A percentile compares a stretch with the other conserved stretches of the same genome.
phyloP scores from a whole-genome alignment of 2,329 filamentous ascomycete species.

The Huntiella savannae region DNA sequence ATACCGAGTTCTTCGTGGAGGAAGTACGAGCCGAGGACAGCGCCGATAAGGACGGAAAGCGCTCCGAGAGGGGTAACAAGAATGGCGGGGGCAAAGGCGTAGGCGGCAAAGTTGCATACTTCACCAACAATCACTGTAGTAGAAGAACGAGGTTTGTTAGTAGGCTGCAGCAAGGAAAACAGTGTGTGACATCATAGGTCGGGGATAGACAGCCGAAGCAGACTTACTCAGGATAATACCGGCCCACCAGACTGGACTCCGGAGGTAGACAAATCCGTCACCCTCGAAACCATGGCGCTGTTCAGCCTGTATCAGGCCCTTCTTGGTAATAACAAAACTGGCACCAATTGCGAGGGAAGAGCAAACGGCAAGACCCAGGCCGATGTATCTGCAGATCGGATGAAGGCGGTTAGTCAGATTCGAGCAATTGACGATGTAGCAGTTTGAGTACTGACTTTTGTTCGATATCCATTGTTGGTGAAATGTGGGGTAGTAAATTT shows the following conservation, averaged over 20 bases:
- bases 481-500: too few relatives aligned
- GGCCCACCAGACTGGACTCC: conserved; percentile 93
- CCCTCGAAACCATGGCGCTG: conserved; percentile 90
- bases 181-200: neutral
- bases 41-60: conserved; percentile 83
- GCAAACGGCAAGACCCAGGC: conserved; percentile 53
- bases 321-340: conserved; percentile 98
- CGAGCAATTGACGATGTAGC: neutral
- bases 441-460: conserved; percentile 9
- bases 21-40: conserved; percentile 88
- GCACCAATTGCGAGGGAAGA: conserved; percentile 66
- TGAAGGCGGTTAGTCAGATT: neutral
- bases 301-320: conserved; percentile 82
- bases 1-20: conserved; percentile 77
- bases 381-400: conserved; percentile 44
- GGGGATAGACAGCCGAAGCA: neutral
- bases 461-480: conserved; percentile 8
- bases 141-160: conserved; percentile 38
- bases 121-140: conserved; percentile 70
- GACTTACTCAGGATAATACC: conserved; percentile 70
- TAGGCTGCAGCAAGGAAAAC: neutral
- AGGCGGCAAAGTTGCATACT: conserved; percentile 92
- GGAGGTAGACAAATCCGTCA: conserved; percentile 84
- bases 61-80: conserved; percentile 89
- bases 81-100: conserved; percentile 97